Conservation (phyloP, 768 basidiomycete genomes). For the Pleurotus cornucopiae region DNA sequence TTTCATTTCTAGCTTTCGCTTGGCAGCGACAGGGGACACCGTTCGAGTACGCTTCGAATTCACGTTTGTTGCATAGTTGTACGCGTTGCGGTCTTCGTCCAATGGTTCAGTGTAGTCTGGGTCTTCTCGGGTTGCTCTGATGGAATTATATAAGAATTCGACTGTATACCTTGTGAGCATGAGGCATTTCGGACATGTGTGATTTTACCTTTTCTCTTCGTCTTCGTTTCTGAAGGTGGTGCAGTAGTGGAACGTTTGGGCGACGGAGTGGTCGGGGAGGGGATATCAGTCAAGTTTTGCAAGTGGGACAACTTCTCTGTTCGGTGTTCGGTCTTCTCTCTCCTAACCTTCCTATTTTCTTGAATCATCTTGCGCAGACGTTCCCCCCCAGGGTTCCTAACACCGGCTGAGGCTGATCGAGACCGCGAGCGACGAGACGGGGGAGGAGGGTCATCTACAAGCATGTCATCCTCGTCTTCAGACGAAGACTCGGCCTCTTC, state of each 20-base stretch:
- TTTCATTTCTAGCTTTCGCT: slow-evolving; percentile 33
- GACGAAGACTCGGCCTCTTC: slow-evolving; percentile 20
- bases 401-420: slow-evolving; percentile 1
- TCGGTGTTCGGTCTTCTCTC: slow-evolving; percentile 24
- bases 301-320: slow-evolving; percentile 14
- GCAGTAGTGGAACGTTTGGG: slow-evolving; percentile 29
- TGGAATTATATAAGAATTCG: slow-evolving; percentile 27
- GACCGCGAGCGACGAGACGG: slow-evolving; percentile 5
- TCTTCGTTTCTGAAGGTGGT: background rate
- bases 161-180: slow-evolving; percentile 19
- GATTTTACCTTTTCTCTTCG: slow-evolving; percentile 5
- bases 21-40: slow-evolving; percentile 35
- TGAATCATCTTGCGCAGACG: slow-evolving; percentile 28
- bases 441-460: slow-evolving; percentile 30
- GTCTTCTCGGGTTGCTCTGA: slow-evolving; percentile 26
- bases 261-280: slow-evolving; percentile 24
- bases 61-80: slow-evolving; percentile 25
- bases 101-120: slow-evolving; percentile 23
- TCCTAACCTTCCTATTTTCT: slow-evolving; percentile 27
- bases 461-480: slow-evolving; percentile 50
- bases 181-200: background rate
- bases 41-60: slow-evolving; percentile 49
- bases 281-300: slow-evolving; percentile 8
- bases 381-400: slow-evolving; percentile 14
- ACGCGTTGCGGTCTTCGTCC: slow-evolving; percentile 31